Conservation (phyloP, 768 basidiomycete genomes). For the Psilocybe cyanescens region DNA sequence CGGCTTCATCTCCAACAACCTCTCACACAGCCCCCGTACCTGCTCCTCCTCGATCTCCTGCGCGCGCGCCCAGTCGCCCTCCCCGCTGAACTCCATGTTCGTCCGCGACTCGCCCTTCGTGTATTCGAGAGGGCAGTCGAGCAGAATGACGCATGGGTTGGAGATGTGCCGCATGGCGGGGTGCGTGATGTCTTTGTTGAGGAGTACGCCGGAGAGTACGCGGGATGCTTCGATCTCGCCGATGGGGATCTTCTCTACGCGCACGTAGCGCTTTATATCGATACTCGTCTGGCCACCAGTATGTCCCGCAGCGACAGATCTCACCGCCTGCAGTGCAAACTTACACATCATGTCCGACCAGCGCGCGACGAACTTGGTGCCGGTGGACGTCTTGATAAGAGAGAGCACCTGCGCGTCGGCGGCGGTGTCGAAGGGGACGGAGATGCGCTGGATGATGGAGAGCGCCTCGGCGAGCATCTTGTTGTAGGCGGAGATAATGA, state of each 20-base stretch:
- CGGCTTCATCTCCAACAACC: constrained; percentile 91
- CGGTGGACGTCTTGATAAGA: constrained; percentile 97
- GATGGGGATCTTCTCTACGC: constrained; percentile 97
- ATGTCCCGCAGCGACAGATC: constrained; percentile 63
- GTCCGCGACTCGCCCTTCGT: constrained; percentile 99
- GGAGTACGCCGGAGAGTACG: constrained; percentile 90
- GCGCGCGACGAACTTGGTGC: constrained; percentile 94
- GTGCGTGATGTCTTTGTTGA: constrained; percentile 99
- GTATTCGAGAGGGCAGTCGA: constrained; percentile 97
- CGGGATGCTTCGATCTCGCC: constrained; percentile 94
- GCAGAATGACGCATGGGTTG: constrained; percentile 84
- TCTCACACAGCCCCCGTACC: constrained; percentile 83
- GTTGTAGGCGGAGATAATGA: constrained; percentile 98
- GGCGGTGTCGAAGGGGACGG: constrained; percentile 84
- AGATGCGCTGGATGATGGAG: constrained; percentile 85
- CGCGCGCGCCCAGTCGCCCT: constrained; percentile 89
- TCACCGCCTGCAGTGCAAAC: constrained; percentile 91
- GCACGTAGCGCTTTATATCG: constrained; percentile 97
- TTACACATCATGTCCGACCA: constrained; percentile 99
- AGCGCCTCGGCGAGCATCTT: constrained; percentile 93
- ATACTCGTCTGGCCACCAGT: constrained; percentile 83
- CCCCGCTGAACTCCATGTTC: constrained; percentile 96
- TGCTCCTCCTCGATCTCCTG: constrained; percentile 93
- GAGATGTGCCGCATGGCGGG: constrained; percentile 92
- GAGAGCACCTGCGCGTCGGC: constrained; percentile 92